Conservation (phyloP, 192 early-diverging fungal species). For the Backusella mclennaniae region DNA sequence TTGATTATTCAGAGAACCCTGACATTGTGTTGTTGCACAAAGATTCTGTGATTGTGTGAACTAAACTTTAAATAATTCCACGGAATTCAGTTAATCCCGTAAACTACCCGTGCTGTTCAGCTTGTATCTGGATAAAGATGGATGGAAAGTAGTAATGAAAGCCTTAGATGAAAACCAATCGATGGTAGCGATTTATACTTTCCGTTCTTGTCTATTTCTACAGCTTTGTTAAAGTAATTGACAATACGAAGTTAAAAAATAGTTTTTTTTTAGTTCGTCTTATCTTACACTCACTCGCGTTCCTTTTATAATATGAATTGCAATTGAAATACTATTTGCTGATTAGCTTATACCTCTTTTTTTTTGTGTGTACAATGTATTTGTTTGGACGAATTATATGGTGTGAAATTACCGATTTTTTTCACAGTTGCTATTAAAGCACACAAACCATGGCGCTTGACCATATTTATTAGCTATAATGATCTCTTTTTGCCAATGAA, state of each 20-base stretch:
- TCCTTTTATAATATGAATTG: not conserved
- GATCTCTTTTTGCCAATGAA: not conserved
- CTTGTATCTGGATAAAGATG: not conserved
- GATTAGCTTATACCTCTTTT: not conserved
- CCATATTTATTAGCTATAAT: not conserved
- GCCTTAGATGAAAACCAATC: not conserved
- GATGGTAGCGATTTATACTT: too few species aligned
- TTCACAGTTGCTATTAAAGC: not conserved
- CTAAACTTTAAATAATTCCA: conserved; percentile 1
- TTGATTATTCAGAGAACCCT: not conserved
- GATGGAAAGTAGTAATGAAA: not conserved
- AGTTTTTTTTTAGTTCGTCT: not conserved
- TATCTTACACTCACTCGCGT: not conserved
- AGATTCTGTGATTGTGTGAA: not conserved
- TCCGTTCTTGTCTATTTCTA: not conserved
- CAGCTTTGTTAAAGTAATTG: too few species aligned
- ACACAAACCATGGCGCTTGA: not conserved
- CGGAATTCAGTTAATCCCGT: not conserved
- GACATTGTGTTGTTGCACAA: not conserved
- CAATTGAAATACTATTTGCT: not conserved
- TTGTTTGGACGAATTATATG: not conserved
- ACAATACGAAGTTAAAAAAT: not conserved
- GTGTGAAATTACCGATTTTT: conserved; percentile 2
- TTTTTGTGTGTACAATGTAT: not conserved
- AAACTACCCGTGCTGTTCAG: not conserved